Base-by-base conservation (phyloP, 2,329 filamentous ascomycete species). In the Colletotrichum eleusines region DNA sequence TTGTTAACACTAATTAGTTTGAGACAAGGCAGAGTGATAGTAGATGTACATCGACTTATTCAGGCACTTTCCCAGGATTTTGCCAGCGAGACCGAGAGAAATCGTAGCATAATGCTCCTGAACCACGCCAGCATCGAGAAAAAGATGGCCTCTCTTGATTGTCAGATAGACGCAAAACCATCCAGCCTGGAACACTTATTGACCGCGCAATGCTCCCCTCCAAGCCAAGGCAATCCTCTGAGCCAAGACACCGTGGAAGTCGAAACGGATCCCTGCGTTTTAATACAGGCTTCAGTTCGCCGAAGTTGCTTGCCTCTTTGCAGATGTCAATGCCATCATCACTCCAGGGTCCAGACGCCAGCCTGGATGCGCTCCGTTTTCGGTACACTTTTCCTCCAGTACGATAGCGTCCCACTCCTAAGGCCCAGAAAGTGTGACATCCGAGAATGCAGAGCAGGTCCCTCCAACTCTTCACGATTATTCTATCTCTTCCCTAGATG, bases 271-370 rank as follows among this genome's bases (percentile, higher is more conserved):
- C 23, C 31, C 14, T 42, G 35, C 5, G 1, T 58, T 28, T 28
- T 16, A 9, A 18, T 44, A 2, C 51, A 50, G 16, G 51, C 42
- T 5, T 42, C 33, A 18, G 18, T 64, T 5, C 40, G 40, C 14
- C 33, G 53, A 40, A 28, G 18, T 26, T 68, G 51, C 9, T 38
- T 44, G 14, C 33, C 33, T 7, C 55, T 38, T 33, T 64, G 60
- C 51, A 68, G 54, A 38, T 68, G 65, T n/a, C 66, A 64, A 28
- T 68, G 66, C 14, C 66, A 68, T 58, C 33, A 14, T 4, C 33
- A 28, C 18, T 58, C 42, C 12, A 28, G 31, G 16, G 9, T 64
- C 14, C 51, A 55, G 38, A 58, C 51, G 26, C 60, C 66, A 20
- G 44, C 40, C 8, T 68, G 66, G 60, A 40, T 64, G 23, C 40